Evolutionary conservation across 768 basidiomycete species (phyloP).

Genomic region (Floccularia luteovirens): DNA sequence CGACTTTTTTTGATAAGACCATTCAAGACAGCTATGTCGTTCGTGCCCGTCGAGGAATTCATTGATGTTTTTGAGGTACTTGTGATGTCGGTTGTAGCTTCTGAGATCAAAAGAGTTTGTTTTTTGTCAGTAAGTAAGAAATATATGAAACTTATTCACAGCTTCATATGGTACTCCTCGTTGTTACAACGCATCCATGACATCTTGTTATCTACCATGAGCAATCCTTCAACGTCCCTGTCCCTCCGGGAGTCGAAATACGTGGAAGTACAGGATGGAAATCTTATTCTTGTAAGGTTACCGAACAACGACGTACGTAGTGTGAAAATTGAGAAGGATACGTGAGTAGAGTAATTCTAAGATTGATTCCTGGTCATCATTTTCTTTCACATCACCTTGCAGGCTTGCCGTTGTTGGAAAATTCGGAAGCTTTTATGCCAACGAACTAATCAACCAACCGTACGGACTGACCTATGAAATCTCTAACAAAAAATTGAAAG

Average conservation of each 20-base stretch:
- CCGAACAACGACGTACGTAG: slow-evolving; percentile 77
- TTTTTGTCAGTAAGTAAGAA: not conserved
- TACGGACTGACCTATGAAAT: slow-evolving; percentile 92
- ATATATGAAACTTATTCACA: too few relatives aligned
- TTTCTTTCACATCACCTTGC: slow-evolving; percentile 1
- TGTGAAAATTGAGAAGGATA: slow-evolving; percentile 62
- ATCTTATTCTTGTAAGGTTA: slow-evolving; percentile 72
- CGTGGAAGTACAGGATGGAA: slow-evolving; percentile 47
- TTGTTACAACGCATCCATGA: too few relatives aligned
- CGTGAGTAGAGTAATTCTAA: slow-evolving; percentile 56
- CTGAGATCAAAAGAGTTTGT: not conserved
- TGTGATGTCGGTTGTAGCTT: not conserved
- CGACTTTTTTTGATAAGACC: slow-evolving; percentile 20
- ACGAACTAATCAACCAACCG: slow-evolving; percentile 72
- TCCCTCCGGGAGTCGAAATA: too few relatives aligned
- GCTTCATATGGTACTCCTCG: too few relatives aligned
- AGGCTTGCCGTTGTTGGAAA: slow-evolving; percentile 77
- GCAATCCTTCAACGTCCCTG: too few relatives aligned
- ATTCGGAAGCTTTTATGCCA: slow-evolving; percentile 75
- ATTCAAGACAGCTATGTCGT: slow-evolving; percentile 18
- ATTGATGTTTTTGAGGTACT: not conserved
- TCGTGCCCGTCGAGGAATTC: slow-evolving; percentile 3
- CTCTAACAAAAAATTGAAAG: slow-evolving; percentile 55
- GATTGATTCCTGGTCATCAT: slow-evolving; percentile 3
- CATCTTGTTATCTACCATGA: too few relatives aligned